Evolutionary conservation across 129 eudicot species (phyloP).

Genomic region (Oenanthe sinensis): DNA sequence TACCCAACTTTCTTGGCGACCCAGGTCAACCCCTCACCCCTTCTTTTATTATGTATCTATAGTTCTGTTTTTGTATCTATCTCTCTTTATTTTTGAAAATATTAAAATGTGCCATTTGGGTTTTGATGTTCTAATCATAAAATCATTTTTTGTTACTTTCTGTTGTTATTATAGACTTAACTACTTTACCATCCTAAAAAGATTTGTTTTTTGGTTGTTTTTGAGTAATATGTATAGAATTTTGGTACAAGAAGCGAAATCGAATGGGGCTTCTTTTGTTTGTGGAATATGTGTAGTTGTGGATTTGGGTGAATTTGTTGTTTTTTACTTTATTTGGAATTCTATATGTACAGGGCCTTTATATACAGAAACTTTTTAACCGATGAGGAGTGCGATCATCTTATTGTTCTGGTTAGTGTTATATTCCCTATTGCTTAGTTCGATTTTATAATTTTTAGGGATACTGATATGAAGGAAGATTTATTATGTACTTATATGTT

Average conservation of each 20-base stretch:
- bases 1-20: conserved; percentile 60
- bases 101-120: neutral
- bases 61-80: neutral
- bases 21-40: conserved; percentile 32
- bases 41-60: neutral
- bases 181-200: neutral
- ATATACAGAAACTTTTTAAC: conserved; percentile 56
- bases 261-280: neutral
- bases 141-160: neutral
- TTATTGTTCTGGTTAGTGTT: conserved; percentile 46
- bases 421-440: neutral
- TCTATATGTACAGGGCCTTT: conserved; percentile 48
- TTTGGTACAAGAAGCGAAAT: neutral
- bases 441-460: neutral
- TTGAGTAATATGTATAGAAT: too few relatives aligned
- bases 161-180: neutral
- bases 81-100: neutral
- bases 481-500: neutral
- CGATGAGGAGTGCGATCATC: conserved; percentile 89
- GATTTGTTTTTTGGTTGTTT: too few relatives aligned
- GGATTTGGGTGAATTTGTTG: neutral
- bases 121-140: neutral
- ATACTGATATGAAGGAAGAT: neutral
- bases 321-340: neutral
- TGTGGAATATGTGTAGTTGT: neutral